Evolutionary conservation across 179 eudicot species (phyloP).

Genomic region (Nepenthes alata): DNA sequence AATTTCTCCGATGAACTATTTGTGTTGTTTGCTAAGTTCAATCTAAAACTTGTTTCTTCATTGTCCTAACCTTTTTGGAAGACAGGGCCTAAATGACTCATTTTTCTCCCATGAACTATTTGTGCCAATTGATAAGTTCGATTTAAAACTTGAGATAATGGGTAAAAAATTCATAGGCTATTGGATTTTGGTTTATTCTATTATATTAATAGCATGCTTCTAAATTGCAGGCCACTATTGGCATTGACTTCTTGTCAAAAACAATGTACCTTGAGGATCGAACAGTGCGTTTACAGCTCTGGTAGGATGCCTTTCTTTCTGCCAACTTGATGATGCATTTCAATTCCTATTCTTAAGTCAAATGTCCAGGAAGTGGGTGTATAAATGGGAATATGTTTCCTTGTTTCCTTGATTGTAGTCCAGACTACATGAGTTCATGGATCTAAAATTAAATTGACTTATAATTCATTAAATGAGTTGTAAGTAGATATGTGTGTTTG

Average conservation of each 20-base stretch:
- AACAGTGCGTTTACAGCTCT: conserved; percentile 83
- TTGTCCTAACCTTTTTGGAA: too few relatives aligned
- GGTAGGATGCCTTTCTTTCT: conserved; percentile 27
- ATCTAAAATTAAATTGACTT: background rate
- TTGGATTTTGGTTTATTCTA: background rate
- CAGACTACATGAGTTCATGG: too few relatives aligned
- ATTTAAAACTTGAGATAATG: too few relatives aligned
- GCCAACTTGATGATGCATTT: background rate
- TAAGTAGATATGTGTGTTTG: too few relatives aligned
- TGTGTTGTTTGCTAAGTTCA: too few relatives aligned
- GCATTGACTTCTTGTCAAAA: conserved; percentile 78
- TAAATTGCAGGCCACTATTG: conserved; percentile 71
- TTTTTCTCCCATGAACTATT: too few relatives aligned
- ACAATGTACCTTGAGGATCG: conserved; percentile 97
- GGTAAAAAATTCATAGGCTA: too few relatives aligned
- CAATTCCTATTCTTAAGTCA: background rate
- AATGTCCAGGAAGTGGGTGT: background rate
- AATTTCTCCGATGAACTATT: too few relatives aligned
- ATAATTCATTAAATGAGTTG: background rate
- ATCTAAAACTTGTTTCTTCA: too few relatives aligned
- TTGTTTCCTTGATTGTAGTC: background rate
- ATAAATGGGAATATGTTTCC: too few relatives aligned
- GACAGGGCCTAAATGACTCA: too few relatives aligned
- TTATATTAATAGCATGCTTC: background rate
- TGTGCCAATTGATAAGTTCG: too few relatives aligned